Base-by-base conservation (phyloP, 2,329 filamentous ascomycete genomes). In the Sordariomycetes sp. region DNA sequence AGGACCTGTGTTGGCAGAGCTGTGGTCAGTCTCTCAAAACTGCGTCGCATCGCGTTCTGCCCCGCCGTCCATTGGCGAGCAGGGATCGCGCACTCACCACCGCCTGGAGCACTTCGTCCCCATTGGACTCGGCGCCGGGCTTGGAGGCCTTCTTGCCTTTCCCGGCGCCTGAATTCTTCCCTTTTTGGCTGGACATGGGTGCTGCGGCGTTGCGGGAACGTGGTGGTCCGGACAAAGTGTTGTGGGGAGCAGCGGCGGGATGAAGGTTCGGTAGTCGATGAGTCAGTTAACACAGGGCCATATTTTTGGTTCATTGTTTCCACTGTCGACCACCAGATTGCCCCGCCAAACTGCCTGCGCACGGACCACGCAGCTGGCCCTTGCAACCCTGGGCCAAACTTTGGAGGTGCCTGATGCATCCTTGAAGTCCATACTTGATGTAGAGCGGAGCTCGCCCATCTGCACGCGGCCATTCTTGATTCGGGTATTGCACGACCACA, bases 1-100 rank as follows among this genome's bases (percentile, higher is more conserved):
- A 99, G 84, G 60, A 99, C 80, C 88, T 94, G 63, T 52, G 28
- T 40, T 48, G 5, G 22, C 3, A n/a, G 24, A 22, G 20, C n/a
- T 16, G 20, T 43, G 11, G 46, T 59, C 48, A 55, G 40, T 48
- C 14, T 48, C 14, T 51, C 11, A 22, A 20, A 11, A 12, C 14
- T 20, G n/a, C 46, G 46, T 32, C 22, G 34, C 50, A 43, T 37
- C 22, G n/a, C 32, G 22, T 50, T 50, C 34, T 52, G 24, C 53
- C 34, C 55, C 54, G 53, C 58, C 28, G 46, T 53, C 3, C 12
- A 32, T 18, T 67, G 34, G 7, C 57, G 46, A 65, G 65, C 62
- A 64, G 60, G 61, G 59, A 59, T 35, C 48, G 32, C 4, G 10
- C n/a, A 76, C 77, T 62, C 69, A 80, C 78, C 62, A 81, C 79